phyloP scores from a whole-genome alignment of 2,329 filamentous ascomycete genomes.

The Ophioceras dolichostomum region DNA sequence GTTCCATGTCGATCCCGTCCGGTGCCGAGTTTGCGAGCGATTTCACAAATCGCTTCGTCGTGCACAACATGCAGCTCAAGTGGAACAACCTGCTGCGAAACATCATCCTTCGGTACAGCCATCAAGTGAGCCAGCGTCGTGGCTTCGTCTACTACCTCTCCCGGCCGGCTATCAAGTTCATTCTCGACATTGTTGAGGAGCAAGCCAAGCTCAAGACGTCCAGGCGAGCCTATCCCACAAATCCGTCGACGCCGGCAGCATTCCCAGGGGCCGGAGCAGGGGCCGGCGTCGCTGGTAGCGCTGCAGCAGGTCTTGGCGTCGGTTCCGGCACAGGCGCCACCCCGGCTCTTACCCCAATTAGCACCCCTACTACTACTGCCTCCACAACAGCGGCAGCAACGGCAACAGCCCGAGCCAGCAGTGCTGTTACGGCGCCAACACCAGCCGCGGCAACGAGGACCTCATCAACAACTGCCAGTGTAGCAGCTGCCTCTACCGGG shows the following conservation, averaged over 20 bases:
- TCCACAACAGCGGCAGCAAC: too few species aligned
- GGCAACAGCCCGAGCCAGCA: too few species aligned
- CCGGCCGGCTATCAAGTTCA: constrained; percentile 90
- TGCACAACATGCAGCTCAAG: constrained; percentile 95
- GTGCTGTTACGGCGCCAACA: too few species aligned
- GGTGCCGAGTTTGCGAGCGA: constrained; percentile 80
- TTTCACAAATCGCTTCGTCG: constrained; percentile 96
- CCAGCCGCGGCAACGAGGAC: too few species aligned
- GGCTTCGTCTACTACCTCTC: constrained; percentile 98
- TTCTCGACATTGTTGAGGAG: constrained; percentile 93
- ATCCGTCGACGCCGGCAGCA: constrained; percentile 1
- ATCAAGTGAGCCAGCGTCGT: constrained; percentile 89
- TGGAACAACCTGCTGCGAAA: constrained; percentile 97
- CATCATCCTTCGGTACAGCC: constrained; percentile 92
- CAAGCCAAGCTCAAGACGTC: constrained; percentile 59
- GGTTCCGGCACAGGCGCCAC: not conserved
- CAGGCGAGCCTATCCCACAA: constrained; percentile 12
- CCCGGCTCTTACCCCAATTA: too few species aligned
- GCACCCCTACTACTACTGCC: too few species aligned
- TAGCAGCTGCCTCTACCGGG: constrained; percentile 24
- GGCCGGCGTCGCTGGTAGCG: too few species aligned
- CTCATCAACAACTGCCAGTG: too few species aligned
- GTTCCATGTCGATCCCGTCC: constrained; percentile 52
- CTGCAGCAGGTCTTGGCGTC: too few species aligned
- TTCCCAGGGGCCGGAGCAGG: not conserved